Percentiles rank a stretch among this genome's conserved stretches.
Conservation (phyloP, 352 stramenopile genomes). For the Phytopythium helicoides region DNA sequence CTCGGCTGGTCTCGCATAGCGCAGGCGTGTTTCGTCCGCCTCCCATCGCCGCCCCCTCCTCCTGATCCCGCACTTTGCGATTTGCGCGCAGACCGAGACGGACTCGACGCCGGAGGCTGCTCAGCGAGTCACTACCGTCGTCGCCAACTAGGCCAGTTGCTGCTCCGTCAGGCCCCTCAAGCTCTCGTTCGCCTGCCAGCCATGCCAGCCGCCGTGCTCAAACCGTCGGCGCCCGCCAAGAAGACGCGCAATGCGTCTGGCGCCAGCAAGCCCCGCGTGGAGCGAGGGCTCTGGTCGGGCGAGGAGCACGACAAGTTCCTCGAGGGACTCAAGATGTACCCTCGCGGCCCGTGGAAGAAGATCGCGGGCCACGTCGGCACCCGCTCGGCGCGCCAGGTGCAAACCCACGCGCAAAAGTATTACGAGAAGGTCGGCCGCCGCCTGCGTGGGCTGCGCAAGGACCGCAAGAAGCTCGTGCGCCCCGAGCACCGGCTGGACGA, state of each 20-base stretch:
- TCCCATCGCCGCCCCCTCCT: no score
- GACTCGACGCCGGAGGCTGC: no score
- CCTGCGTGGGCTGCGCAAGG: slow-evolving; percentile 43
- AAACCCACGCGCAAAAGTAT: slow-evolving; percentile 66
- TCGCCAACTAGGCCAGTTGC: neutral
- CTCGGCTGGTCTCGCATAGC: no score
- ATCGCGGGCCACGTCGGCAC: slow-evolving; percentile 48
- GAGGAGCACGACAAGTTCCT: slow-evolving; percentile 67
- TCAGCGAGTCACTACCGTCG: neutral
- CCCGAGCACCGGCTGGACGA: slow-evolving; percentile 41
- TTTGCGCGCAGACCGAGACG: no score
- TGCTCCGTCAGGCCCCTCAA: no score
- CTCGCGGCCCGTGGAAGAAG: slow-evolving; percentile 48
- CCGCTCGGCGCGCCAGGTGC: slow-evolving; percentile 52
- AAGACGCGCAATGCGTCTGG: slow-evolving; percentile 1
- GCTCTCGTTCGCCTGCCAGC: neutral
- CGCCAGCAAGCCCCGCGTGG: slow-evolving; percentile 10
- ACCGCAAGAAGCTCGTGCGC: slow-evolving; percentile 30
- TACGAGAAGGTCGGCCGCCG: slow-evolving; percentile 53
- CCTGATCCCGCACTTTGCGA: no score
- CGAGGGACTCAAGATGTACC: slow-evolving; percentile 43
- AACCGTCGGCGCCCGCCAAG: neutral
- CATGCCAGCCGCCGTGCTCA: slow-evolving; percentile 2
- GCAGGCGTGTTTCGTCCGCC: no score
- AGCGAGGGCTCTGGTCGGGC: slow-evolving; percentile 46